These are phyloP conservation scores for Pleurotus salmoneostramineus DNA, from an alignment of 768 basidiomycete species.

Conservation along the genomic window DNA sequence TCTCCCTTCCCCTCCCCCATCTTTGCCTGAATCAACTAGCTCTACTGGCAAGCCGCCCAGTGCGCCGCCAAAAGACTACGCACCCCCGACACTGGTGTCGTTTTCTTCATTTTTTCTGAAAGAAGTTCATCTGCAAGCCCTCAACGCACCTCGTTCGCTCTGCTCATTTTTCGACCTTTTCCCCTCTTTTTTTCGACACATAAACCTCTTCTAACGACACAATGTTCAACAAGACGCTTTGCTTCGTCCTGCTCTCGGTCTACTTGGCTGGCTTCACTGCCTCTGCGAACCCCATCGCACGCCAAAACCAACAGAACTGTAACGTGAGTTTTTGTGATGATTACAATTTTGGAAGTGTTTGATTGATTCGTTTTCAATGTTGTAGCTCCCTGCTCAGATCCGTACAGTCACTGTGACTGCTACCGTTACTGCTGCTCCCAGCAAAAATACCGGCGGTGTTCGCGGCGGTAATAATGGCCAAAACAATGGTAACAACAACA, in stretches of 20 bases:
- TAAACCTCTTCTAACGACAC: constrained; percentile 17
- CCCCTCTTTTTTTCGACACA: constrained; percentile 15
- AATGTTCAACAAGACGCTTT: constrained; percentile 39
- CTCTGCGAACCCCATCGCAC: constrained; percentile 26
- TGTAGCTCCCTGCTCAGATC: constrained; percentile 16
- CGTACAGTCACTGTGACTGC: constrained; percentile 34
- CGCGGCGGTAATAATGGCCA: constrained; percentile 3
- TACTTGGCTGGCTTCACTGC: constrained; percentile 27
- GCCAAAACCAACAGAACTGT: constrained; percentile 14
- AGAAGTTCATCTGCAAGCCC: constrained; percentile 19
- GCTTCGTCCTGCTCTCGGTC: constrained; percentile 36
- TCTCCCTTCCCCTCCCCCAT: neutral
- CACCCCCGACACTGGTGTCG: constrained; percentile 55
- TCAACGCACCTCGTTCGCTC: constrained; percentile 24
- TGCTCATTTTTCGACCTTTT: constrained; percentile 12
- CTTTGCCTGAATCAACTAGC: constrained; percentile 6
- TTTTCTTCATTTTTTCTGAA: constrained; percentile 31
- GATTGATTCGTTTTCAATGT: constrained; percentile 7
- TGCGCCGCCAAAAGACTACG: constrained; percentile 34
- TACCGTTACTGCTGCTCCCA: constrained; percentile 16
- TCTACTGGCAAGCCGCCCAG: constrained; percentile 31
- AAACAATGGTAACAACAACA: constrained; percentile 11
- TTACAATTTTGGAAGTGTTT: constrained; percentile 2
- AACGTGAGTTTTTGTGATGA: constrained; percentile 13
- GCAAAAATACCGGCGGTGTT: neutral